Evolutionary conservation across 1,284 basidiomycete species (phyloP).

Genomic region (Porogramme epimiltina): DNA sequence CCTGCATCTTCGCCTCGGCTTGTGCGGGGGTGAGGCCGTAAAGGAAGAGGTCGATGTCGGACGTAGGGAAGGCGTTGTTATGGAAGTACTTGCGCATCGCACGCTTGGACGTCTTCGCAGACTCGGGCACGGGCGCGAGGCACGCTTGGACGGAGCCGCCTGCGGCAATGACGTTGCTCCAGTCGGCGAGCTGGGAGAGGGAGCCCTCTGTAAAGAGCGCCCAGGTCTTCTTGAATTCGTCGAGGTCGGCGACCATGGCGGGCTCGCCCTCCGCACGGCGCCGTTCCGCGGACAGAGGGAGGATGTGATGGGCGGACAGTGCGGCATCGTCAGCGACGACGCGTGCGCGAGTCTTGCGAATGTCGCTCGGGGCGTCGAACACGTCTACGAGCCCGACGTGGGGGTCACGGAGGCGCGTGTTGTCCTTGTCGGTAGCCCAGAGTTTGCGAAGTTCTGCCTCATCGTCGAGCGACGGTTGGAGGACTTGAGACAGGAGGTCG

Average conservation of each 20-base stretch:
- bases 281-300: conserved; percentile 30
- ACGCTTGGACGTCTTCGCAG: conserved; percentile 50
- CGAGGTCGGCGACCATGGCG: conserved; percentile 46
- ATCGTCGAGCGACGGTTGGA: conserved; percentile 54
- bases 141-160: conserved; percentile 61
- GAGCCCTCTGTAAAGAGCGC: conserved; percentile 58
- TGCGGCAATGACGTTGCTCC: conserved; percentile 62
- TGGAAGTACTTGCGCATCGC: conserved; percentile 59
- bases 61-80: conserved; percentile 52
- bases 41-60: conserved; percentile 64
- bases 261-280: conserved; percentile 39
- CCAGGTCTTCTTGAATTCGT: conserved; percentile 63
- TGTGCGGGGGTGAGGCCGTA: conserved; percentile 57
- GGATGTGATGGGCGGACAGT: conserved; percentile 29
- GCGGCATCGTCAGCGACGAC: conserved; percentile 30
- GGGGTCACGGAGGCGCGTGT: conserved; percentile 44
- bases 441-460: conserved; percentile 54
- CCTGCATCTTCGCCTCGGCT: conserved; percentile 58
- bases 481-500: conserved; percentile 34
- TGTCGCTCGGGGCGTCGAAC: conserved; percentile 47
- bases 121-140: conserved; percentile 48
- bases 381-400: conserved; percentile 59
- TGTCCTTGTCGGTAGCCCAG: conserved; percentile 52
- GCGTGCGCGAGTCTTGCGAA: conserved; percentile 43
- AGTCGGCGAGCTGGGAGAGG: conserved; percentile 54